Evolutionary conservation across 305 asterid genomes (phyloP).

Genomic region (Fraxinus dipetala): DNA sequence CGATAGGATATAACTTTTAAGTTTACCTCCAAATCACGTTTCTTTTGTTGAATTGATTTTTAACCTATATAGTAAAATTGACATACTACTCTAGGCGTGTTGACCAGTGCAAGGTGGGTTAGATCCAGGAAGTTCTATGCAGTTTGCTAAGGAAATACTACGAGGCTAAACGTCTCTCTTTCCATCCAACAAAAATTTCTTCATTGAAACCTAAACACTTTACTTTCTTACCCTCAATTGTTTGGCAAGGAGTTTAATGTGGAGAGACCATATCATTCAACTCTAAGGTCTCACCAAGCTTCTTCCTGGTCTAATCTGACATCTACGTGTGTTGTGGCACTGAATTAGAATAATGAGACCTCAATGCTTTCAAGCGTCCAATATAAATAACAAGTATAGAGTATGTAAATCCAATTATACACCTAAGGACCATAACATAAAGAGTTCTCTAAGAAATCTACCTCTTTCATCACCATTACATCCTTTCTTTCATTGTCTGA

Average conservation of each 20-base stretch:
- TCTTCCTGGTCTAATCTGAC: neutral
- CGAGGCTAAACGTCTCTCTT: neutral
- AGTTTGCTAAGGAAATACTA: neutral
- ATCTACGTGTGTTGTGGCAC: neutral
- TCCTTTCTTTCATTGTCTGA: constrained; percentile 48
- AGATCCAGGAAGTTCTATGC: neutral
- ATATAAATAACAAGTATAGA: neutral
- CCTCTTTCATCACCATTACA: constrained; percentile 62
- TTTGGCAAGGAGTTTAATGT: neutral
- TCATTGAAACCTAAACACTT: neutral
- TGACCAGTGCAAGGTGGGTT: neutral
- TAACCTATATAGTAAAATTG: neutral
- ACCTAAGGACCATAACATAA: neutral
- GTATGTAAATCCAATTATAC: constrained; percentile 4
- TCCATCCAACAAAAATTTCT: neutral
- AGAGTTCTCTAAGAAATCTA: constrained; percentile 20
- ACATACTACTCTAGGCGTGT: neutral
- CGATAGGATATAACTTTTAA: neutral
- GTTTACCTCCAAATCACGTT: neutral
- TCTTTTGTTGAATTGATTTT: neutral
- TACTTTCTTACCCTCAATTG: neutral
- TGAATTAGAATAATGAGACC: neutral
- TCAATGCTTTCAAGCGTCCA: neutral
- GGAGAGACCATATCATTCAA: neutral
- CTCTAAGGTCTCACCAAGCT: neutral